Base-by-base conservation (phyloP, 1,284 basidiomycete species). In the Malassezia arunalokei region DNA sequence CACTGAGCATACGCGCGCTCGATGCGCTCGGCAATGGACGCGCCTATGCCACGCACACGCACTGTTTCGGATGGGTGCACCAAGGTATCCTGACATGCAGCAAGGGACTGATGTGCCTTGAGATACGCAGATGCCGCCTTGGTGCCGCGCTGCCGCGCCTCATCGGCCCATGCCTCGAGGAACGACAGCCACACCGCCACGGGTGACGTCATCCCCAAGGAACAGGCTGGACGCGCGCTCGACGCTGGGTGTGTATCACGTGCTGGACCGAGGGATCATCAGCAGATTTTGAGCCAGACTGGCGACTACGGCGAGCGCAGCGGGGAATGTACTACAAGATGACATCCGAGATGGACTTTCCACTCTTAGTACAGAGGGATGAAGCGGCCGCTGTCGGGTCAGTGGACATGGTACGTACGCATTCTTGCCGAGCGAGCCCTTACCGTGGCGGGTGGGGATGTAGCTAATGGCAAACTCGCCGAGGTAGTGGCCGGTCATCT, bases 401-500 rank as follows among this genome's bases (percentile, higher is more conserved):
- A 54, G 52, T 15, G 7, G 8, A 28, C 11, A 5, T 12, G 15
- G 24, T 49, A 54, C 52, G 47, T 49, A 54, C 53, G 53, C 53
- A 40, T 55, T 42, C 53, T 55, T 55, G 53, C 53, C 53, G 15
- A 55, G 53, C 27, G 47, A 50, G 24, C 53, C 53, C 53, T 55
- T 55, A 24, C 92, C 92, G 82, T 99, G 94, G 80, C 91, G 91
- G 77, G 96, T 92, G 74, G 92, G 91, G 77, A 85, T 83, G 86
- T 96, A 98, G 63, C 89, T 90, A 62, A 67, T 76, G 68, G 79
- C 79, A 76, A 80, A 80, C 80, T 99, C 92, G 66, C 67, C 64
- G 55, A 98, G 89, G 81, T 98, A 98, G 82, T 92, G 90, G 63
- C 92, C 94, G 63, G 86, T 87, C 94, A 96, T 96, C 78, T 98